Conservation (phyloP, 2,329 filamentous ascomycete genomes). For the Juglanconis oblonga region DNA sequence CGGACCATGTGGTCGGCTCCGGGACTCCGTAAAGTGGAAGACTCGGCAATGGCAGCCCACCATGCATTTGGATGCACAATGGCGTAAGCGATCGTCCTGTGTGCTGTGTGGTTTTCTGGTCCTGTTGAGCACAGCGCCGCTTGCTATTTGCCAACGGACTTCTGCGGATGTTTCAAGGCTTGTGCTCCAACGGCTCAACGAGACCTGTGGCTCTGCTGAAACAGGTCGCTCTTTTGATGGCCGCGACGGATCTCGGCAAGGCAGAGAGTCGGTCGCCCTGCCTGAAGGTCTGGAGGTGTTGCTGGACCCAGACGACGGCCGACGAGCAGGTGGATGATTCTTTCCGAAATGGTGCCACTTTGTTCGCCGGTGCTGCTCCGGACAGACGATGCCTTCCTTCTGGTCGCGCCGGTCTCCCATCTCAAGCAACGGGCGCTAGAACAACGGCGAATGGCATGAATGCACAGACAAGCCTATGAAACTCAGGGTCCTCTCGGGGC, state of each 20-base stretch:
- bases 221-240: constrained; percentile 4
- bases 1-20: constrained; percentile 17
- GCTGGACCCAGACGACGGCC: constrained; percentile 1
- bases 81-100: constrained; percentile 8
- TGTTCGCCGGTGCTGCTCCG: background rate
- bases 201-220: constrained; percentile 10
- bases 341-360: background rate
- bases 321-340: background rate
- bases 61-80: constrained; percentile 9
- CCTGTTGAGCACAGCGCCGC: background rate
- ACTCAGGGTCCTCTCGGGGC: constrained; percentile 13
- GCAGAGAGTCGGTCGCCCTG: background rate
- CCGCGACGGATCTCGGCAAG: background rate
- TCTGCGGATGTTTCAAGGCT: constrained; percentile 12
- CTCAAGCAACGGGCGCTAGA: constrained; percentile 14
- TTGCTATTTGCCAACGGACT: constrained; percentile 2
- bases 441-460: background rate
- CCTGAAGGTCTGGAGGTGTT: background rate
- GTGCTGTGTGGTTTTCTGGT: background rate
- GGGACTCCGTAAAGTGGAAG: background rate
- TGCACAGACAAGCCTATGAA: constrained; percentile 6
- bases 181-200: constrained; percentile 7
- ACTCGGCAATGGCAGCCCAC: constrained; percentile 8
- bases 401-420: background rate
- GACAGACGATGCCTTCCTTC: constrained; percentile 1